Evolutionary conservation across 768 basidiomycete genomes (phyloP).

Genomic region (Amylocystis lapponica): DNA sequence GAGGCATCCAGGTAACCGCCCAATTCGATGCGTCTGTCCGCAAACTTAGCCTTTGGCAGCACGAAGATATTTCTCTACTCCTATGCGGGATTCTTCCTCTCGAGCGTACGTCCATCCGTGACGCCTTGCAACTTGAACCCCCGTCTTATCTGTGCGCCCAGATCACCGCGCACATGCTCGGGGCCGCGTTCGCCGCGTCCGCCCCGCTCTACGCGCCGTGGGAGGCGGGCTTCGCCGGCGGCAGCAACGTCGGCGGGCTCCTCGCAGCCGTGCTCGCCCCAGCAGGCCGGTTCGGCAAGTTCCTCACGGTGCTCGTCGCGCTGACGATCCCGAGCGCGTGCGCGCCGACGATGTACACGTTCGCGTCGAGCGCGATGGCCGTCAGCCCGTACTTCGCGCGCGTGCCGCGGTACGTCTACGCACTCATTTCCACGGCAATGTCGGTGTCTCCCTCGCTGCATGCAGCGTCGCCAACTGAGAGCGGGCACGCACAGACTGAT

Average conservation of each 20-base stretch:
- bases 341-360: slow-evolving; percentile 54
- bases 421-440: slow-evolving; percentile 40
- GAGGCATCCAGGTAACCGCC: slow-evolving; percentile 12
- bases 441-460: slow-evolving; percentile 11
- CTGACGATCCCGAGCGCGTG: slow-evolving; percentile 46
- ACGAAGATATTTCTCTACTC: slow-evolving; percentile 37
- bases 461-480: slow-evolving; percentile 1
- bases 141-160: slow-evolving; percentile 8
- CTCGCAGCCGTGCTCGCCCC: slow-evolving; percentile 34
- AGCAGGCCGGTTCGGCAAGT: slow-evolving; percentile 35
- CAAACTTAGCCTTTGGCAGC: slow-evolving; percentile 15
- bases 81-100: slow-evolving; percentile 39
- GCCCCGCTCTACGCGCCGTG: slow-evolving; percentile 33
- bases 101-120: slow-evolving; percentile 28
- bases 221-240: slow-evolving; percentile 31
- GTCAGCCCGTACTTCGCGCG: slow-evolving; percentile 24
- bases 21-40: background rate
- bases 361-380: slow-evolving; percentile 40
- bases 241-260: slow-evolving; percentile 40
- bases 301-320: slow-evolving; percentile 40
- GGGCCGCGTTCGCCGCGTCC: slow-evolving; percentile 40
- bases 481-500: slow-evolving; percentile 28
- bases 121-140: background rate
- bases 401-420: slow-evolving; percentile 41
- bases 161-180: slow-evolving; percentile 37